Base-by-base conservation (phyloP, 2,329 filamentous ascomycete species). In the Fusarium tupiense region DNA sequence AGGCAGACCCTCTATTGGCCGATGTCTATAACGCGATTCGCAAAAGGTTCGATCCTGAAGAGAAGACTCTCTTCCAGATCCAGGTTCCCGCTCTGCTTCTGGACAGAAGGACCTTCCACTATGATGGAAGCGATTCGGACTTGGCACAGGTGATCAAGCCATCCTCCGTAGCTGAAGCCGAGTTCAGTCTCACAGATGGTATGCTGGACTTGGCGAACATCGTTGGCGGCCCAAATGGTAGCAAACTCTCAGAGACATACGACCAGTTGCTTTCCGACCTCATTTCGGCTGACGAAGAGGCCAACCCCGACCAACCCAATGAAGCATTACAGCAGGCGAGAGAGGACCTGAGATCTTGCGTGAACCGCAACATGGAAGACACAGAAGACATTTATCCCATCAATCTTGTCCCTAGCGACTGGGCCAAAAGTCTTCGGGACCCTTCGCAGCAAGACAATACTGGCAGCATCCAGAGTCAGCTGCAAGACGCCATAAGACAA, bases 1-100 rank as follows among this genome's bases (percentile, higher is more conserved):
- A 13, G 13, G n/a, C 22, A 13, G 13, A 41, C 10, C 38, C 38
- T 40, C 20, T 40, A 40, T 3, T 44, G 24, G 10, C 9, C 13
- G n/a, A n/a, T 19, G 14, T 40, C 14, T 14, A 40, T 2, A 20
- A 40, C 2, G 14, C 14, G 2, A 10, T 54, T 19, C 52, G 35
- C 1, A 1, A 14, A 2, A 56, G 4, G 24, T 40, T 56, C 20
- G 24, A 41, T 29, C 0, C 20, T 1, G 20, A 2, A 19, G 20
- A 29, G 0, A 10, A 17, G 35, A 17, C 52, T n/a, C 24, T 54
- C 20, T 40, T 54, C 24, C 52, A 40, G 8, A 54, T 54, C 0
- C 35, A 54, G 1, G 24, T 54, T 12, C 52, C n/a, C n/a, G n/a
- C n/a, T n/a, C n/a, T n/a, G n/a, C n/a, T n/a, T n/a, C n/a, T n/a